Conservation (phyloP, 2,329 filamentous ascomycete genomes). For the Sporothrix brunneoviolacea region DNA sequence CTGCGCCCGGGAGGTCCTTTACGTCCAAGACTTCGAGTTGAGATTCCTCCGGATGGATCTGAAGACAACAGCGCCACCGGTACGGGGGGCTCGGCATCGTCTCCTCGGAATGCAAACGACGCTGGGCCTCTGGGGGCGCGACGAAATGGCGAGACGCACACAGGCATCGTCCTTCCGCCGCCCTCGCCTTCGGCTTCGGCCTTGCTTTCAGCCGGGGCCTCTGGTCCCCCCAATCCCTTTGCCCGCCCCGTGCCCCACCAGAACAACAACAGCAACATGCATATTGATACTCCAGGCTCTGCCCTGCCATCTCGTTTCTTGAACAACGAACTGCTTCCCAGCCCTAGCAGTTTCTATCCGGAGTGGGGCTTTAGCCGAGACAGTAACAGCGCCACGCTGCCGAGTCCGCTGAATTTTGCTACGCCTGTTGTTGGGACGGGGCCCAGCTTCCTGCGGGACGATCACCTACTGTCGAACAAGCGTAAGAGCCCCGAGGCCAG, state of each 20-base stretch:
- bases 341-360: constrained; percentile 85
- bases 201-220: constrained; percentile 82
- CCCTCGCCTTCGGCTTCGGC: constrained; percentile 85
- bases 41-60: constrained; percentile 88
- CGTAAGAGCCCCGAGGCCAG: constrained; percentile 51
- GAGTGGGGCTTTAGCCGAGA: constrained; percentile 73
- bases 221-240: constrained; percentile 91
- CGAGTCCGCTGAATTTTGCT: constrained; percentile 86
- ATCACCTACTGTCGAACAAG: constrained; percentile 36
- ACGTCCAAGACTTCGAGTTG: constrained; percentile 80
- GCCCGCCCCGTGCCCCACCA: constrained; percentile 75
- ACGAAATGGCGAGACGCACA: constrained; percentile 28
- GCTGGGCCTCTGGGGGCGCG: constrained; percentile 47
- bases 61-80: constrained; percentile 62
- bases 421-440: constrained; percentile 64
- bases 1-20: constrained; percentile 57
- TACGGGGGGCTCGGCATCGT: constrained; percentile 63
- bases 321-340: constrained; percentile 78
- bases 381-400: constrained; percentile 74
- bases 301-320: constrained; percentile 89
- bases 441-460: constrained; percentile 57
- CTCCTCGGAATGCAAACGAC: constrained; percentile 49
- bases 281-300: constrained; percentile 80
- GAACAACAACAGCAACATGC: constrained; percentile 40
- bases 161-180: constrained; percentile 75